Evolutionary conservation across 169 alveolate genomes (phyloP).

Genomic region (Ichthyophthirius multifiliis): DNA sequence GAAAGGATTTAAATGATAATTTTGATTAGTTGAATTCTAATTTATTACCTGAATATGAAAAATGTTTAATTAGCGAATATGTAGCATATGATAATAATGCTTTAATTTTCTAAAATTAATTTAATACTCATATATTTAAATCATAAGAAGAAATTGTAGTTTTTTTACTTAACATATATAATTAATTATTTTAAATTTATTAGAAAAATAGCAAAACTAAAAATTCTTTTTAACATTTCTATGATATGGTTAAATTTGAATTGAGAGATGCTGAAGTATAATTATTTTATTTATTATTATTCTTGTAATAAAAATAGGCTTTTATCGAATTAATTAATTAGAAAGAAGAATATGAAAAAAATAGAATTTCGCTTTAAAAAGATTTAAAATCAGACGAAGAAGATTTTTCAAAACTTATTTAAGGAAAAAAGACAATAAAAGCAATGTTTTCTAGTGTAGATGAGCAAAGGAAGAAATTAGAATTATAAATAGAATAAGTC

Average conservation of each 20-base stretch:
- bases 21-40: neutral
- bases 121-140: neutral
- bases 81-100: neutral
- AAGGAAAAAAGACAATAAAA: constrained; percentile 8
- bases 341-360: constrained; percentile 2
- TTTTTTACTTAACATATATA: neutral
- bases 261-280: constrained; percentile 28
- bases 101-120: neutral
- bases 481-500: neutral
- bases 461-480: constrained; percentile 3
- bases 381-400: constrained; percentile 15
- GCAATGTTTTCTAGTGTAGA: neutral
- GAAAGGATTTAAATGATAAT: neutral
- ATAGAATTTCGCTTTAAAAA: constrained; percentile 1
- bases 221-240: neutral
- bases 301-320: neutral
- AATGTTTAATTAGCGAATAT: neutral
- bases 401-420: neutral
- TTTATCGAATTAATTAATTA: neutral
- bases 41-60: constrained; percentile 29
- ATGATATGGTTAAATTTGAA: constrained; percentile 25
- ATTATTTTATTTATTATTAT: neutral
- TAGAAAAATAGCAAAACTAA: neutral
- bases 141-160: neutral
- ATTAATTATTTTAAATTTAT: neutral